Conservation (phyloP, 192 early-diverging fungal genomes). For the Gigaspora rosea region DNA sequence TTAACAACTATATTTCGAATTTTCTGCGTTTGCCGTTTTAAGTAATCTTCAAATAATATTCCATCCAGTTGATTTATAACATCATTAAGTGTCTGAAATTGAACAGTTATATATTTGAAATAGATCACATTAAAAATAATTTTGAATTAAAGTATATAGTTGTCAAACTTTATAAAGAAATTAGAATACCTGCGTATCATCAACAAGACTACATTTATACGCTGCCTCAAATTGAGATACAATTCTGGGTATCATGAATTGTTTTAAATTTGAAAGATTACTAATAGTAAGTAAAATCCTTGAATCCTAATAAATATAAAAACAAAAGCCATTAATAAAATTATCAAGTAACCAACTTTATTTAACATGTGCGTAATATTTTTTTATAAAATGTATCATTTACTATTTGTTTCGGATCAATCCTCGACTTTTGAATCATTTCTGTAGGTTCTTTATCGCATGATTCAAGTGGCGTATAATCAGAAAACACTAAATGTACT, state of each 20-base stretch:
- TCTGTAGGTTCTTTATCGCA: constrained; percentile 29
- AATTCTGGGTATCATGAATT: constrained; percentile 75
- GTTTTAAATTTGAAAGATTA: constrained; percentile 76
- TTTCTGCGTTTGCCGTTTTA: constrained; percentile 70
- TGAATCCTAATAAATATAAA: constrained; percentile 51
- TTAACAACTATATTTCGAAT: constrained; percentile 72
- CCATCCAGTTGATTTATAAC: constrained; percentile 76
- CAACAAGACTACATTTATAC: constrained; percentile 60
- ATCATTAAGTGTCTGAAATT: constrained; percentile 63
- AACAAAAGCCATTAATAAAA: background rate
- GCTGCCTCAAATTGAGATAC: constrained; percentile 68
- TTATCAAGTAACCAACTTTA: too few species aligned
- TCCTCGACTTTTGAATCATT: constrained; percentile 16
- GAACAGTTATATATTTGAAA: background rate
- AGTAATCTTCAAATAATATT: constrained; percentile 85
- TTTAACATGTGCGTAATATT: too few species aligned
- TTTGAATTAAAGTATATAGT: too few species aligned
- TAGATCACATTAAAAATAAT: background rate
- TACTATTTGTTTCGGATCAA: constrained; percentile 43
- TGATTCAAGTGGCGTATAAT: constrained; percentile 43
- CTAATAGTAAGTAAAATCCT: constrained; percentile 81
- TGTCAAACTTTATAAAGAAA: background rate
- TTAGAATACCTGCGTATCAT: constrained; percentile 61
- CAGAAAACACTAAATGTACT: constrained; percentile 64
- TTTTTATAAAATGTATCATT: background rate